Evolutionary conservation across 139 green algal species (phyloP).

Genomic region (Bryopsis sp.): DNA sequence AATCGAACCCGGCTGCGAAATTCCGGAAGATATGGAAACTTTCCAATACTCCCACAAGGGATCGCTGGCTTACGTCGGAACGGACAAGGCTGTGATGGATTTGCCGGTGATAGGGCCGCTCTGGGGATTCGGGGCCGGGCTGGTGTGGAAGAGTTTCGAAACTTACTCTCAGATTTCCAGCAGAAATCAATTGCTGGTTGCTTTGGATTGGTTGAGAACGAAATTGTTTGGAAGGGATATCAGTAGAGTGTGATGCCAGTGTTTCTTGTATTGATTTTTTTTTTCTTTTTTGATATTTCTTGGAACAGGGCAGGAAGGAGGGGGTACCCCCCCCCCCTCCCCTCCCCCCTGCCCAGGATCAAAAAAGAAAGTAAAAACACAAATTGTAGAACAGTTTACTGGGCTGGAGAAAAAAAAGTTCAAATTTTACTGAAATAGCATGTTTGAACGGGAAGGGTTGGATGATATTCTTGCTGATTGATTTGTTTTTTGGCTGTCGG

Average conservation of each 20-base stretch:
- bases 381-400: too few relatives aligned
- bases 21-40: not conserved
- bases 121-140: conserved; percentile 48
- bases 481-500: too few relatives aligned
- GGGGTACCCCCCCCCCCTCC: too few relatives aligned
- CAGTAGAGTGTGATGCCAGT: conserved; percentile 18
- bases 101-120: conserved; percentile 59
- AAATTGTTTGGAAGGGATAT: conserved; percentile 32
- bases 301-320: too few relatives aligned
- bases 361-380: too few relatives aligned
- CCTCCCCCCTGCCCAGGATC: too few relatives aligned
- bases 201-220: conserved; percentile 54
- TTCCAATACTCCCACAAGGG: conserved; percentile 57
- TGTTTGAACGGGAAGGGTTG: too few relatives aligned
- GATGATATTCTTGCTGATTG: too few relatives aligned
- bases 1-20: conserved; percentile 15
- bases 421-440: too few relatives aligned
- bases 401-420: too few relatives aligned
- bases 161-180: conserved; percentile 68
- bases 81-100: conserved; percentile 84
- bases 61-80: conserved; percentile 75
- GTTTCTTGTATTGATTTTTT: too few relatives aligned
- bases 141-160: conserved; percentile 81
- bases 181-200: conserved; percentile 72
- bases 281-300: too few relatives aligned